Conservation (phyloP, 1,284 basidiomycete genomes). For the Macrocystidia cucumis region DNA sequence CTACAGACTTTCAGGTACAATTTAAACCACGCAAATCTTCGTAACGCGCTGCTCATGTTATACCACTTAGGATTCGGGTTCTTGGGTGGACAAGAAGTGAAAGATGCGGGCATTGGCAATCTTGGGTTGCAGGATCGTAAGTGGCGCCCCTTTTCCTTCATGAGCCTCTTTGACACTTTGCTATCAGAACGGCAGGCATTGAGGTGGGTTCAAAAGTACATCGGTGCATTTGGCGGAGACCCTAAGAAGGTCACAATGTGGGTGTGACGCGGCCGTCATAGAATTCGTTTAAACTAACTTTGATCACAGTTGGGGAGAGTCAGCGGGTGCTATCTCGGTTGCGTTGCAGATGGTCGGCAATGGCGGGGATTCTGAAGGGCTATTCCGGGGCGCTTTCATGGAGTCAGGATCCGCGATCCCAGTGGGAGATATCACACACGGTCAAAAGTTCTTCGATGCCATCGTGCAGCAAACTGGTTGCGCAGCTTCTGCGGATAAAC, state of each 20-base stretch:
- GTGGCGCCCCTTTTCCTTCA: conserved; percentile 10
- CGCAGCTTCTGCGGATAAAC: conserved; percentile 29
- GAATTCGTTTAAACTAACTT: too few relatives aligned
- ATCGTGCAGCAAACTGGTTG: conserved; percentile 40
- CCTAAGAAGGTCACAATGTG: conserved; percentile 49
- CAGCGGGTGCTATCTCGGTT: conserved; percentile 46
- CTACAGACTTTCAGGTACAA: too few relatives aligned
- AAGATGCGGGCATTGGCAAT: conserved; percentile 38
- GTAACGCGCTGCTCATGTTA: too few relatives aligned
- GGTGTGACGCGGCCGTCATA: too few relatives aligned
- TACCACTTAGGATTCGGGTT: conserved; percentile 28
- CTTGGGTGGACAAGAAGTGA: conserved; percentile 34
- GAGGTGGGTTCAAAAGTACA: conserved; percentile 62
- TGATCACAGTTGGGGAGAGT: conserved; percentile 46
- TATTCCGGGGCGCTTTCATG: conserved; percentile 48
- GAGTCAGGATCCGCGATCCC: conserved; percentile 40
- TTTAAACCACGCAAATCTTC: too few relatives aligned
- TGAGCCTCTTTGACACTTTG: not conserved
- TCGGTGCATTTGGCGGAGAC: conserved; percentile 56
- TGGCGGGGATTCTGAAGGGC: conserved; percentile 34
- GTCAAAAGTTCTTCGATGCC: conserved; percentile 35
- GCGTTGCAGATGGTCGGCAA: conserved; percentile 46
- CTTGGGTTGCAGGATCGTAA: conserved; percentile 42
- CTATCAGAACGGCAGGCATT: conserved; percentile 47
- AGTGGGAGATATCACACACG: conserved; percentile 30